Evolutionary conservation across 352 stramenopile genomes (phyloP), one percentile per base, ranked within the genome.

Genomic region (Phytophthora tubulina): DNA sequence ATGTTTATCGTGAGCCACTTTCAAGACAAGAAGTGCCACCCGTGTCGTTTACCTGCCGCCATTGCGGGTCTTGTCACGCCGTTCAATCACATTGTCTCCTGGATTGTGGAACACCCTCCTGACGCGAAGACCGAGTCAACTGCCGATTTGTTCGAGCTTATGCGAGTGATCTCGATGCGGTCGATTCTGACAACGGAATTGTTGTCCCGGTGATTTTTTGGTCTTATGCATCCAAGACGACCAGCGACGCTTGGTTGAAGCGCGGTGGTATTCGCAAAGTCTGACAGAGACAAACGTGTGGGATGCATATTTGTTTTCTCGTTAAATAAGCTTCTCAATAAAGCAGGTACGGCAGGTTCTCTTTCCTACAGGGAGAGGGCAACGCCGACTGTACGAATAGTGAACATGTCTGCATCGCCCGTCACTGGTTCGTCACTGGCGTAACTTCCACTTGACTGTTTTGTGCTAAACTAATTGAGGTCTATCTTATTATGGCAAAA

Each of bases 61-160:
- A 73, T 90, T 8, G 55, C 52, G 13, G 78, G 82, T 50, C 75
- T 95, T 27, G 81, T 92, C 30, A 45, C 70, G n/a, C 73, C 83
- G 5, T 90, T 93, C 55, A 90, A 86, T 41, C 48, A 62, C 5
- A 73, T 89, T 41, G 72, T 90, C 14, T 39, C 60, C 10, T 96
- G 89, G 89, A 71, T 92, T 27, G 41, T 83, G 48, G 62, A 70
- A 14, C 77, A 95, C 41, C 85, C 89, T 39, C 87, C 89, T 6
- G 76, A 86, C 11, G 70, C 64, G 1, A 78, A 80, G 10, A 79
- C 74, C 6, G 83, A 92, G 54, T 85, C 83, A 17, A 81, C 82
- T 9, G 72, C 67, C 9, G 87, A 95, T 54, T 59, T 96, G 42
- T 89, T 92, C 39, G 85, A 94, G 70, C 77, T 96, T 13, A 76